Percentiles rank a stretch among this genome's conserved stretches.
Evolutionary conservation across 1,284 basidiomycete genomes (phyloP).

Genomic region (Hemileia vastatrix): DNA sequence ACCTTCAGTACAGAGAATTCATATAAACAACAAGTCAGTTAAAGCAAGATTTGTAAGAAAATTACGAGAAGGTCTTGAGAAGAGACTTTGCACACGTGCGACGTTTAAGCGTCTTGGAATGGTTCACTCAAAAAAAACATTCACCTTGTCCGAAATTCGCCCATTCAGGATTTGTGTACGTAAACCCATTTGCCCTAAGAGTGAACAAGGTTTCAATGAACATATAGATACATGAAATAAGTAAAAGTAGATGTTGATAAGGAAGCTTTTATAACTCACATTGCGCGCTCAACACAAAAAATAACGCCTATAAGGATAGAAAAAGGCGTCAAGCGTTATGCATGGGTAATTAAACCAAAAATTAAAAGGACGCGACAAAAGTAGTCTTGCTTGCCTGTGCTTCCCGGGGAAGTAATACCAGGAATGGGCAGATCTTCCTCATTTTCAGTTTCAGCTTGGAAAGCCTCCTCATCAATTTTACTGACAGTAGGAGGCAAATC

Average conservation of each 20-base stretch:
- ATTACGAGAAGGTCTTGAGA: background rate
- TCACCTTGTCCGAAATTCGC: constrained; percentile 22
- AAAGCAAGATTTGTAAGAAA: constrained; percentile 46
- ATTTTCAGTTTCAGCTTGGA: background rate
- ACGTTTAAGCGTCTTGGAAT: no score
- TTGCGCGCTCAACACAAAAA: no score
- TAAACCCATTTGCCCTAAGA: constrained; percentile 14
- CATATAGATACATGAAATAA: background rate
- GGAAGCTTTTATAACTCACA: no score
- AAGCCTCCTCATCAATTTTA: constrained; percentile 1
- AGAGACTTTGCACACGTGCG: no score
- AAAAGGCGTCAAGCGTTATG: background rate
- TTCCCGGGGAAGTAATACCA: constrained; percentile 15
- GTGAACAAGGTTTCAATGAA: constrained; percentile 3
- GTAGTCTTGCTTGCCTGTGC: constrained; percentile 16
- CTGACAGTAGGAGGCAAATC: background rate
- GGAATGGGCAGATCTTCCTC: constrained; percentile 8
- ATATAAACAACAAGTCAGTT: no score
- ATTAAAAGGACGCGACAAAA: constrained; percentile 12
- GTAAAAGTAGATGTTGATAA: no score
- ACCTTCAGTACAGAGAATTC: constrained; percentile 50
- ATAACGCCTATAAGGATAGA: background rate
- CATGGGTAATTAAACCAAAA: background rate
- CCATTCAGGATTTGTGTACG: constrained; percentile 15
- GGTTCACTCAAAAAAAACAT: background rate